These are phyloP conservation scores for Fusarium redolens DNA, from an alignment of 2,329 filamentous ascomycete species.

Conservation along the genomic window DNA sequence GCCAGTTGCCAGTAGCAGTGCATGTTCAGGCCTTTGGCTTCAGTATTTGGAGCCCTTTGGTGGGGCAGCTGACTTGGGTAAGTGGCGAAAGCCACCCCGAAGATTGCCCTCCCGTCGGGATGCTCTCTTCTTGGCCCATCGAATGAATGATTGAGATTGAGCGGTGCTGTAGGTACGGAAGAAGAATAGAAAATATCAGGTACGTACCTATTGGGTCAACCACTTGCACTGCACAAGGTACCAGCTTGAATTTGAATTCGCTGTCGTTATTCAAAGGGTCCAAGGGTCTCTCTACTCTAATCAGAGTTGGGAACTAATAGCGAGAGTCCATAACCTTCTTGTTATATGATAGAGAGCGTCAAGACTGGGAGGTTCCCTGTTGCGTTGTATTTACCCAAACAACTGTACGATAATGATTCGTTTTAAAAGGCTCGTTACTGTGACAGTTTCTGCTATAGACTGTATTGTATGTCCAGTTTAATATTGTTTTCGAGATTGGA, in stretches of 20 bases:
- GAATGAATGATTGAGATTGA: not conserved
- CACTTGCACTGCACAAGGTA: not conserved
- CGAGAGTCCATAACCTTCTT: slow-evolving; percentile 12
- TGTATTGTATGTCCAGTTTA: not conserved
- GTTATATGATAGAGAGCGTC: slow-evolving; percentile 4
- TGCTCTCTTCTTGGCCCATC: slow-evolving; percentile 14
- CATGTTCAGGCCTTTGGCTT: slow-evolving; percentile 26
- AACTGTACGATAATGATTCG: not conserved
- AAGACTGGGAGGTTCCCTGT: slow-evolving; percentile 4
- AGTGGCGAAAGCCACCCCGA: slow-evolving; percentile 47
- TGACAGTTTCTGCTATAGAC: not conserved
- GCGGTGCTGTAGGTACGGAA: slow-evolving; percentile 11
- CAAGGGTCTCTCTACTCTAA: slow-evolving; percentile 27
- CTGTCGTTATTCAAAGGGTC: slow-evolving; percentile 33
- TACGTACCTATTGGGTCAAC: slow-evolving; percentile 21
- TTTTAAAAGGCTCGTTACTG: not conserved
- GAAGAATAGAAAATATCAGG: slow-evolving; percentile 19
- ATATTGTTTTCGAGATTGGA: slow-evolving; percentile 32
- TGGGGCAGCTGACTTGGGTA: slow-evolving; percentile 50
- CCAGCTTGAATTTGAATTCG: not conserved
- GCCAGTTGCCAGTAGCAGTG: slow-evolving; percentile 23
- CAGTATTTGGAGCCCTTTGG: slow-evolving; percentile 40
- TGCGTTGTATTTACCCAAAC: not conserved
- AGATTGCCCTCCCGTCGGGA: slow-evolving; percentile 16
- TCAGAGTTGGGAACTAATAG: slow-evolving; percentile 28